Conservation (phyloP, 176 grass and related monocot species). For the Bromus sterilis region DNA sequence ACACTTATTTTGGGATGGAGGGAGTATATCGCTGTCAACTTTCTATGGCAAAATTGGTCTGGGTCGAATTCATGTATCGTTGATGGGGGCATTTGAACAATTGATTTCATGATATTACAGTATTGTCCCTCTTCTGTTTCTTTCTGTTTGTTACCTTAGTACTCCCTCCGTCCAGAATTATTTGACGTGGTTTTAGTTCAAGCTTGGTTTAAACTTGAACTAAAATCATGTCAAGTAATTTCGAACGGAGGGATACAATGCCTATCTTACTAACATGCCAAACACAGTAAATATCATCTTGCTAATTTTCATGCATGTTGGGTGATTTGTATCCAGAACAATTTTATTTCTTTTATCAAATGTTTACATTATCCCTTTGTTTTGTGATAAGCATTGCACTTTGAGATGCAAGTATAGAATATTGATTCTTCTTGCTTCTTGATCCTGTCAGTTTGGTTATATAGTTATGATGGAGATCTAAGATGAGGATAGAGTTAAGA, state of each 20-base stretch:
- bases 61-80: background rate
- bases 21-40: background rate
- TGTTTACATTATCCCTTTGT: background rate
- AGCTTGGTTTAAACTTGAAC: no score
- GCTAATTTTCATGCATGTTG: constrained; percentile 6
- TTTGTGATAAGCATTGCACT: background rate
- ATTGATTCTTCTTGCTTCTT: background rate
- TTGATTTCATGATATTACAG: background rate
- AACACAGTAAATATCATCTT: background rate
- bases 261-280: background rate
- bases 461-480: background rate
- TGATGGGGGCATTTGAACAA: background rate
- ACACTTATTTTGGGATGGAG: no score
- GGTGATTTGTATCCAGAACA: background rate
- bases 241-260: no score
- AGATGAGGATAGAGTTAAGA: background rate
- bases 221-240: no score
- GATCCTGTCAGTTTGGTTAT: background rate
- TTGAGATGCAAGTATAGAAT: background rate
- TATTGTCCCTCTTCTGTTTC: background rate
- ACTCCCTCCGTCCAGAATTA: no score
- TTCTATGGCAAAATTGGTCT: background rate
- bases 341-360: background rate
- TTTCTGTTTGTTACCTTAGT: background rate
- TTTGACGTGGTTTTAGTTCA: no score